A percentile compares a stretch with the other conserved stretches of the same genome.
Evolutionary conservation across 1,284 basidiomycete species (phyloP).

Genomic region (Mycena sp.): DNA sequence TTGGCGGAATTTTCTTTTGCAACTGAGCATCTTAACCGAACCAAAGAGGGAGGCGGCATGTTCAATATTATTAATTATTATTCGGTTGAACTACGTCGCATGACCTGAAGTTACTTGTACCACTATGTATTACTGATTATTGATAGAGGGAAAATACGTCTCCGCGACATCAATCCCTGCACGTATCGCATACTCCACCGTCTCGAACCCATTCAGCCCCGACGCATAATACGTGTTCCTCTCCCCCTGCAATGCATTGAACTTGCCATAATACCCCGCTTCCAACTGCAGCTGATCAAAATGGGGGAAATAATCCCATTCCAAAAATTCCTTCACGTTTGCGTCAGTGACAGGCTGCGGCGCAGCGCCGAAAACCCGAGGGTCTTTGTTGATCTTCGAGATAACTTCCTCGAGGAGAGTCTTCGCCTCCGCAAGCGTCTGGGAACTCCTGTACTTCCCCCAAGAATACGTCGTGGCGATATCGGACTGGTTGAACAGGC

Average conservation of each 20-base stretch:
- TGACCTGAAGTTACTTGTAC: constrained; percentile 11
- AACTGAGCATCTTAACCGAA: constrained; percentile 14
- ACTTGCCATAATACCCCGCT: constrained; percentile 1
- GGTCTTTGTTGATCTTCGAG: constrained; percentile 6
- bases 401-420: constrained; percentile 7
- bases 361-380: neutral
- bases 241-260: constrained; percentile 4
- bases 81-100: constrained; percentile 10
- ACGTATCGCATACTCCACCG: constrained; percentile 13
- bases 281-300: neutral
- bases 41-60: constrained; percentile 8
- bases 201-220: constrained; percentile 12
- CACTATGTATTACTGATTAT: constrained; percentile 15
- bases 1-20: constrained; percentile 13
- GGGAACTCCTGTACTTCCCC: constrained; percentile 6
- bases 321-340: constrained; percentile 2
- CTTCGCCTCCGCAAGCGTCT: constrained; percentile 10
- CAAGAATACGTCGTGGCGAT: constrained; percentile 12
- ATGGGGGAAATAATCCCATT: constrained; percentile 7
- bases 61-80: constrained; percentile 9
- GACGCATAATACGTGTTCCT: constrained; percentile 11
- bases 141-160: constrained; percentile 16
- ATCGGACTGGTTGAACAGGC: constrained; percentile 11
- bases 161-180: constrained; percentile 12
- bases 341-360: constrained; percentile 7